Evolutionary conservation across 1,139 yeast genomes (phyloP).

Genomic region (Candida mesenterica): DNA sequence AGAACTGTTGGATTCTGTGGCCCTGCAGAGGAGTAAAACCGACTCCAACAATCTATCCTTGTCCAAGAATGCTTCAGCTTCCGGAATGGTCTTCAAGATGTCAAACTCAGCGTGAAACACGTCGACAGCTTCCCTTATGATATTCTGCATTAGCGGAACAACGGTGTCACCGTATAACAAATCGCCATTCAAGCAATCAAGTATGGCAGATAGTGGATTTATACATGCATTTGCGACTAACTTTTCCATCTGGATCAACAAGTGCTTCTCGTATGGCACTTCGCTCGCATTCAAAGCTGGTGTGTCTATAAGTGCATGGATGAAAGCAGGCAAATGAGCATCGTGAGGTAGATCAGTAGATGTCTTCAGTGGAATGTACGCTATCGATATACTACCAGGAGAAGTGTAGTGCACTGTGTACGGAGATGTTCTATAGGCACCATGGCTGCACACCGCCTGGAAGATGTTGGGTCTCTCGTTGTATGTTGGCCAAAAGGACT

Average conservation of each 20-base stretch:
- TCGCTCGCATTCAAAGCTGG: slow-evolving; percentile 42
- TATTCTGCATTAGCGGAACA: slow-evolving; percentile 29
- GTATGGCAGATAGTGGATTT: slow-evolving; percentile 69
- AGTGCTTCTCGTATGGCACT: slow-evolving; percentile 52
- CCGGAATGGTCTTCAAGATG: slow-evolving; percentile 28
- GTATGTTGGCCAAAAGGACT: slow-evolving; percentile 53
- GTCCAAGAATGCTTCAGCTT: slow-evolving; percentile 37
- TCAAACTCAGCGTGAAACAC: slow-evolving; percentile 41
- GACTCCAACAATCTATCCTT: slow-evolving; percentile 43
- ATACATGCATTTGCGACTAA: slow-evolving; percentile 72
- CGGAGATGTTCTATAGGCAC: slow-evolving; percentile 52
- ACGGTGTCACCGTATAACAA: slow-evolving; percentile 40
- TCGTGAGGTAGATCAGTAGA: slow-evolving; percentile 4
- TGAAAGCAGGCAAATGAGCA: slow-evolving; percentile 26
- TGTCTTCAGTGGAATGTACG: slow-evolving; percentile 21
- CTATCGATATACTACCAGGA: slow-evolving; percentile 55
- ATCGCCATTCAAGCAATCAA: slow-evolving; percentile 73
- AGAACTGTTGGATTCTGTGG: slow-evolving; percentile 61
- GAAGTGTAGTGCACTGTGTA: slow-evolving; percentile 67
- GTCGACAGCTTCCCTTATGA: slow-evolving; percentile 48
- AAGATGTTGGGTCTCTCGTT: slow-evolving; percentile 53
- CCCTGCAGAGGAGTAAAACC: slow-evolving; percentile 47
- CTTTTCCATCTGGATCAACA: slow-evolving; percentile 70
- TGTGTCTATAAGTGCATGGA: slow-evolving; percentile 30
- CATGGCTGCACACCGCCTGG: slow-evolving; percentile 82